Evolutionary conservation across 2,329 filamentous ascomycete genomes (phyloP).

Genomic region (Trichoderma aggressivum): DNA sequence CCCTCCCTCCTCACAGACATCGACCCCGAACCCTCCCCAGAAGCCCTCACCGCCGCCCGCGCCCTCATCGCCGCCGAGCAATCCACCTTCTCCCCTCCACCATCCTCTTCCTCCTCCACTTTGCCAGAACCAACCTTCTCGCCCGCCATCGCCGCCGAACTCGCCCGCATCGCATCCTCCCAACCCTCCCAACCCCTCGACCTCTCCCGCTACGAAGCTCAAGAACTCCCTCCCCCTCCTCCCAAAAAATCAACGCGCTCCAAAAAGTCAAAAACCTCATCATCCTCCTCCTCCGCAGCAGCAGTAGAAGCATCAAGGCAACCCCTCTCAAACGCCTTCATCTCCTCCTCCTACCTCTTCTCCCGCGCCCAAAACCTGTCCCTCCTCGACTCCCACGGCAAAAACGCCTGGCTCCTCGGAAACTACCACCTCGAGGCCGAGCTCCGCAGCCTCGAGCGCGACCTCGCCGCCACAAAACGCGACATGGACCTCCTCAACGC

Average conservation of each 20-base stretch:
- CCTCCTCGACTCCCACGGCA: constrained; percentile 77
- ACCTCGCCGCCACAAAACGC: constrained; percentile 64
- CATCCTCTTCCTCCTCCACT: constrained; percentile 37
- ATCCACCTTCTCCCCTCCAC: constrained; percentile 37
- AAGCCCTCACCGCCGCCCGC: constrained; percentile 63
- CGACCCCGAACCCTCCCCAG: constrained; percentile 65
- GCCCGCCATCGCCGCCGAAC: constrained; percentile 63
- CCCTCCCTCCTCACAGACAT: constrained; percentile 58
- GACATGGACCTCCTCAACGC: constrained; percentile 73
- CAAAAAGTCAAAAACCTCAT: not conserved
- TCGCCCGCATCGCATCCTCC: constrained; percentile 57
- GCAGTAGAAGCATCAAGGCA: constrained; percentile 42
- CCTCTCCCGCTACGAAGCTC: constrained; percentile 76
- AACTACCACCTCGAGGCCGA: constrained; percentile 79
- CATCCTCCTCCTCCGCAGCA: not conserved
- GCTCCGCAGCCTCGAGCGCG: constrained; percentile 62
- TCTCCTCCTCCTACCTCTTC: constrained; percentile 50
- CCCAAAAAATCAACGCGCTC: not conserved
- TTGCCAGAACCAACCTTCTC: constrained; percentile 56
- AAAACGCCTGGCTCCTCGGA: constrained; percentile 85
- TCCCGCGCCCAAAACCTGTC: constrained; percentile 56
- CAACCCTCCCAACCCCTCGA: constrained; percentile 55
- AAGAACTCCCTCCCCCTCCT: constrained; percentile 46
- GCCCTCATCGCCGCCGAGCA: constrained; percentile 68
- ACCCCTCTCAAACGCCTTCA: constrained; percentile 55